Percentiles rank a stretch among this genome's conserved stretches.
Conservation (phyloP, 2,329 filamentous ascomycete species). For the Fusarium newnesense region DNA sequence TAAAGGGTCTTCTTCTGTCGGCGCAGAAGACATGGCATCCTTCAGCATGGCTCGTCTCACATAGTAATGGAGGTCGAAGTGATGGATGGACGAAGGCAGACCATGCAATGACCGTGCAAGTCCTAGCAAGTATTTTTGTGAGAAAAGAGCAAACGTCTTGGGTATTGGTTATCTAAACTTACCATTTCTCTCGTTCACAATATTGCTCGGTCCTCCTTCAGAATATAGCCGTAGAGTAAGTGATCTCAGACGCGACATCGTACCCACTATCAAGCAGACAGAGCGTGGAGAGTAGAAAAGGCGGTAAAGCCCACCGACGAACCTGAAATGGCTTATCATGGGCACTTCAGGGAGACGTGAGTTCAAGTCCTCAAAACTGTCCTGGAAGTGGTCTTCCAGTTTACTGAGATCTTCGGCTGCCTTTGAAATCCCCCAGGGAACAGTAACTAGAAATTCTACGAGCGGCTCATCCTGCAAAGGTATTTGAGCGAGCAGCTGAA, state of each 20-base stretch:
- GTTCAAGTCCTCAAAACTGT: neutral
- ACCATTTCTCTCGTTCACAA: neutral
- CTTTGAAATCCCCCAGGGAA: neutral
- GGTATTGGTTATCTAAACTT: neutral
- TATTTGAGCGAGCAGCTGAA: neutral
- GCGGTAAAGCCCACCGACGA: accelerated
- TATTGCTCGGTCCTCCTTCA: neutral
- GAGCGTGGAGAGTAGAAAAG: neutral
- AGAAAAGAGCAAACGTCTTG: neutral
- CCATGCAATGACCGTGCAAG: neutral
- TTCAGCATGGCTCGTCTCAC: neutral
- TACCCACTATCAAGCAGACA: neutral
- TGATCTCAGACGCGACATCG: neutral
- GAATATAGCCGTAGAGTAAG: neutral
- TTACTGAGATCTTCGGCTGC: neutral
- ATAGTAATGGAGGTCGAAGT: neutral
- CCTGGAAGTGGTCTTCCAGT: neutral
- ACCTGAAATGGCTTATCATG: neutral
- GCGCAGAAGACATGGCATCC: neutral
- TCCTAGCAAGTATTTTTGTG: neutral
- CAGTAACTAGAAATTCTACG: neutral
- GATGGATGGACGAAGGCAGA: neutral
- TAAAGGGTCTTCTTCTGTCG: neutral
- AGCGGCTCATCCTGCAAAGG: neutral
- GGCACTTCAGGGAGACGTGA: neutral